Conservation (phyloP, 2,329 filamentous ascomycete genomes). For the Dichotomopilus funicola region DNA sequence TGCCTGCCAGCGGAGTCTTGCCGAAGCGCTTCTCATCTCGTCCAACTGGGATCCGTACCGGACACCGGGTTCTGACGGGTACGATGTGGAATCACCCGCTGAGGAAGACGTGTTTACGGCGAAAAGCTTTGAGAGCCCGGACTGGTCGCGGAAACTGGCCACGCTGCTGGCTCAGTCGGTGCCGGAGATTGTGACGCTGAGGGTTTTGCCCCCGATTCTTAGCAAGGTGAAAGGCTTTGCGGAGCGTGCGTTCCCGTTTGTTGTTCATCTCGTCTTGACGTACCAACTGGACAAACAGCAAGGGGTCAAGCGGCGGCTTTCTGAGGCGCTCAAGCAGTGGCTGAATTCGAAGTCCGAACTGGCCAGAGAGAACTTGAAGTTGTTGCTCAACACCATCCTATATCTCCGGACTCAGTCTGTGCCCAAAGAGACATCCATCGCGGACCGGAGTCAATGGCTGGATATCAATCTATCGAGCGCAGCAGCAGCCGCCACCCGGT, state of each 20-base stretch:
- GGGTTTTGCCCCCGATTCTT: slow-evolving; percentile 61
- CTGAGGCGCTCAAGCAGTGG: slow-evolving; percentile 57
- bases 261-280: slow-evolving; percentile 74
- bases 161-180: slow-evolving; percentile 55
- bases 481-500: slow-evolving; percentile 65
- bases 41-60: slow-evolving; percentile 53
- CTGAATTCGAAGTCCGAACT: slow-evolving; percentile 43
- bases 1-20: slow-evolving; percentile 47
- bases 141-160: slow-evolving; percentile 59
- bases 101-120: slow-evolving; percentile 31
- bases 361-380: slow-evolving; percentile 57
- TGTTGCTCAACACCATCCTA: slow-evolving; percentile 71
- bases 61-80: slow-evolving; percentile 48
- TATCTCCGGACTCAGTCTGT: slow-evolving; percentile 80
- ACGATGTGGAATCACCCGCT: slow-evolving; percentile 21
- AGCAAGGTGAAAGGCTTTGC: slow-evolving; percentile 62
- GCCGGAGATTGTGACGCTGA: slow-evolving; percentile 60
- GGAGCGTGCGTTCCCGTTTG: slow-evolving; percentile 68
- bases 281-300: slow-evolving; percentile 59
- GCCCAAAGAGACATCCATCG: slow-evolving; percentile 69
- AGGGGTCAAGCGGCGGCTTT: slow-evolving; percentile 55
- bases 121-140: slow-evolving; percentile 37
- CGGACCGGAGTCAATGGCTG: slow-evolving; percentile 77
- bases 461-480: slow-evolving; percentile 69
- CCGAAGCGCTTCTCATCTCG: slow-evolving; percentile 44